These are phyloP conservation scores for Crotalaria pallida DNA, from an alignment of 306 rosid species.

Conservation along the genomic window DNA sequence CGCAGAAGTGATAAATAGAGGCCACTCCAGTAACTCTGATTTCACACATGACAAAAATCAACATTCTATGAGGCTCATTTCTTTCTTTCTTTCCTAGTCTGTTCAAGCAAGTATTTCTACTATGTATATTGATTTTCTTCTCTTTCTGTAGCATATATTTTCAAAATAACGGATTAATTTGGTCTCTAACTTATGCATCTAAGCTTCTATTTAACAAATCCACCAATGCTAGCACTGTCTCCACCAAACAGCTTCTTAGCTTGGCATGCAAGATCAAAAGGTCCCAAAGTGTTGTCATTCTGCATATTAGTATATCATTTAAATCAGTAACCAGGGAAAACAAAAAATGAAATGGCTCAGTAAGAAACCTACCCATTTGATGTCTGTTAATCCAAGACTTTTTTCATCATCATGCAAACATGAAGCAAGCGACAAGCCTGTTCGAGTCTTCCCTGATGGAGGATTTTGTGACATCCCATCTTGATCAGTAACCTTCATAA, in stretches of 20 bases:
- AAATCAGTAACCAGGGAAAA: constrained; percentile 7
- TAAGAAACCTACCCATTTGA: constrained; percentile 59
- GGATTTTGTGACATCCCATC: constrained; percentile 34
- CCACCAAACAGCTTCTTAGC: constrained; percentile 43
- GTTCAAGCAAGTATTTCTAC: constrained; percentile 4
- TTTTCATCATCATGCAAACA: constrained; percentile 49
- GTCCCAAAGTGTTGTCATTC: constrained; percentile 75
- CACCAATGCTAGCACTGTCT: constrained; percentile 37
- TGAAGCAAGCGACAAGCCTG: constrained; percentile 37
- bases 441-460: constrained; percentile 34
- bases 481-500: constrained; percentile 42
- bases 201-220: constrained; percentile 47
- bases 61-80: neutral
- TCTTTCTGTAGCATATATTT: constrained; percentile 2
- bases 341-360: neutral
- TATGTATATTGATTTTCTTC: constrained; percentile 17
- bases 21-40: neutral
- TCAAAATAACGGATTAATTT: constrained; percentile 5
- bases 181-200: constrained; percentile 24
- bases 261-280: constrained; percentile 71
- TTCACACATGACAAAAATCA: neutral
- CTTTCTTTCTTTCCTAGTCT: neutral
- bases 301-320: constrained; percentile 28
- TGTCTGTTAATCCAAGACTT: constrained; percentile 81
- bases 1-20: neutral